Evolutionary conservation across 2,329 filamentous ascomycete genomes (phyloP).

Genomic region (Cladosporium sp.): DNA sequence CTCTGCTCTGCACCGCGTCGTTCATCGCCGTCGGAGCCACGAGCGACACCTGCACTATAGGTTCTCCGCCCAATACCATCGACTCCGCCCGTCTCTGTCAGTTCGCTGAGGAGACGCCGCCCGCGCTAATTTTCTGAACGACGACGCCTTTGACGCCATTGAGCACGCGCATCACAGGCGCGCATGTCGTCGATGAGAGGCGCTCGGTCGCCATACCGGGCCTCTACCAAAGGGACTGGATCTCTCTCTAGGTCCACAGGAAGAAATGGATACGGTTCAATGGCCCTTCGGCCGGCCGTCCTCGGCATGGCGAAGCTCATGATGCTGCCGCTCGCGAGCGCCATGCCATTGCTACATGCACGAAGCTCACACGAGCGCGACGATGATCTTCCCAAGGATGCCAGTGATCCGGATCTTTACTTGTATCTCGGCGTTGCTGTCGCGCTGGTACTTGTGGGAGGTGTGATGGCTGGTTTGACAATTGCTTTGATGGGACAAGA

Average conservation of each 20-base stretch:
- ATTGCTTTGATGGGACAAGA: conserved; percentile 82
- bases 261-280: conserved; percentile 16
- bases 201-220: neutral
- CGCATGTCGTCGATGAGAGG: conserved; percentile 14
- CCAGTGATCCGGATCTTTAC: conserved; percentile 64
- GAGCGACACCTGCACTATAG: neutral
- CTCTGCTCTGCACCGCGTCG: neutral
- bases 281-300: conserved; percentile 16
- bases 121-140: neutral
- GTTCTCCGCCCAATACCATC: neutral
- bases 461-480: conserved; percentile 90
- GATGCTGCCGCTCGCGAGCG: conserved; percentile 21
- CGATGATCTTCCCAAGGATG: conserved; percentile 25
- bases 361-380: conserved; percentile 1
- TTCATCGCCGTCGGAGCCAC: neutral
- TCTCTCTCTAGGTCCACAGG: neutral
- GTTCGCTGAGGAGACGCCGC: neutral
- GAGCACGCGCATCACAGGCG: neutral
- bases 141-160: neutral
- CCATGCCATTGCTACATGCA: conserved; percentile 17
- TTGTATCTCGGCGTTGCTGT: conserved; percentile 75
- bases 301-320: conserved; percentile 20
- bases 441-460: conserved; percentile 77
- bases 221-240: neutral
- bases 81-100: neutral